phyloP scores from a whole-genome alignment of 2,329 filamentous ascomycete species.

The Sphaerulina vaccinii region DNA sequence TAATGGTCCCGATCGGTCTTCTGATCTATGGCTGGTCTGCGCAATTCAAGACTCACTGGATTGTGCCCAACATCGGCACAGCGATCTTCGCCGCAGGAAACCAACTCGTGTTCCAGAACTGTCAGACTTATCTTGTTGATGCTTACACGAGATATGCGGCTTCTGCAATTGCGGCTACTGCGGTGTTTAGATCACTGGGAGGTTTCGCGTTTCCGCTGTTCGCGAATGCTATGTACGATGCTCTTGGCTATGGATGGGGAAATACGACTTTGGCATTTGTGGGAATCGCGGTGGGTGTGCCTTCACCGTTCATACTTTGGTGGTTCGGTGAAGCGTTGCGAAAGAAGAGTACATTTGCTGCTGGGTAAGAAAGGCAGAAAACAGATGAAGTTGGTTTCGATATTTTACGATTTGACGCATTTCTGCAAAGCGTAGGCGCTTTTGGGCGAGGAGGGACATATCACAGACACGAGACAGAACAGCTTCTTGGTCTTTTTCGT shows the following conservation, averaged over 20 bases:
- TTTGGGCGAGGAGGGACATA: no score
- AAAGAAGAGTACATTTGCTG: constrained; percentile 39
- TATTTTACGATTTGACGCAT: constrained; percentile 3
- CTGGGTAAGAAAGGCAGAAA: constrained; percentile 22
- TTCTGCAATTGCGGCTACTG: constrained; percentile 54
- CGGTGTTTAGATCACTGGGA: constrained; percentile 55
- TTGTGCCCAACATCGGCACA: constrained; percentile 61
- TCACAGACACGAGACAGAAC: no score
- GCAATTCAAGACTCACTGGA: constrained; percentile 55
- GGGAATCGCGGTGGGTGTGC: constrained; percentile 52
- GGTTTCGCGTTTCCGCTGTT: constrained; percentile 63
- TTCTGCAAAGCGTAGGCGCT: not conserved
- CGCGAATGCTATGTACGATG: constrained; percentile 52
- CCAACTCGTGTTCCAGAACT: constrained; percentile 58
- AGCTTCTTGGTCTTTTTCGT: no score
- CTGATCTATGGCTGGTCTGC: constrained; percentile 62
- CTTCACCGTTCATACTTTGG: constrained; percentile 49
- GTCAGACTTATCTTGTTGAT: constrained; percentile 64
- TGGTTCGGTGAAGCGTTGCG: constrained; percentile 42
- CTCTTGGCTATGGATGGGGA: constrained; percentile 52
- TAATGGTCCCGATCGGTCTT: constrained; percentile 56
- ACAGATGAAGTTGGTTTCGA: not conserved
- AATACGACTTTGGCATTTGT: constrained; percentile 57
- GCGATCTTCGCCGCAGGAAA: constrained; percentile 56
- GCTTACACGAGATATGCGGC: constrained; percentile 50